Base-by-base conservation (phyloP, 2,329 filamentous ascomycete genomes). In the Apiospora saccharicola region DNA sequence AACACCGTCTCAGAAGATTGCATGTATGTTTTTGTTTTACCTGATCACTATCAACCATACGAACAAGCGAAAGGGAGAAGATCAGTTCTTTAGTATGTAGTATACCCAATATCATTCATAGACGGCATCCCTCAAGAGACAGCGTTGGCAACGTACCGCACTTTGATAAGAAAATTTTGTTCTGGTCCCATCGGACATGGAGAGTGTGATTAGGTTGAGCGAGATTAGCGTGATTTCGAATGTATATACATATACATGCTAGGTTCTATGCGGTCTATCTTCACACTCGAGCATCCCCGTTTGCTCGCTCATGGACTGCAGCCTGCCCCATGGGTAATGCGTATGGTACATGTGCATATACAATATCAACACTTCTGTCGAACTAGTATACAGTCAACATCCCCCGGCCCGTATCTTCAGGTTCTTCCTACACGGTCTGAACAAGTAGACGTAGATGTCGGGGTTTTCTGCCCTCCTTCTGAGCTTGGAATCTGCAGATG, bases 301-400 rank as follows among this genome's bases (percentile, higher is more conserved):
- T 8, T 12, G 53, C 53, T 37, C 53, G 53, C 16, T 37, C 30
- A 41, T 61, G 57, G 30, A 64, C 57, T 13, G 22, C 57, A 14
- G 34, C 13, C 2, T 24, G 34, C 34, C 57, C 57, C 57, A 24
- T 64, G 57, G 57, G 34, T 64, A 37, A 61, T 61, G 19, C 37
- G 30, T 37, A 64, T 64, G 57, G 57, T 64, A 64, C 57, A 64
- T 64, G 57, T 64, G 57, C 34, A 41, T 64, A 64, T 64, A 64
- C 34, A 41, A 64, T 41, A 64, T 41, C 57, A 34, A 22, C 57
- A 41, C 57, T 64, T 41, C 34, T 64, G 57, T 41, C 57, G 57
- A 64, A 41, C 34, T 64, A 64, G 57, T 64, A 14, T 64, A 64
- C 57, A 64, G 10, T 24, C 30, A 41, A 19, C 34, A 22, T 7